Evolutionary conservation across 805 yeast genomes (phyloP).

Genomic region (Schizosaccharomyces japonicus): DNA sequence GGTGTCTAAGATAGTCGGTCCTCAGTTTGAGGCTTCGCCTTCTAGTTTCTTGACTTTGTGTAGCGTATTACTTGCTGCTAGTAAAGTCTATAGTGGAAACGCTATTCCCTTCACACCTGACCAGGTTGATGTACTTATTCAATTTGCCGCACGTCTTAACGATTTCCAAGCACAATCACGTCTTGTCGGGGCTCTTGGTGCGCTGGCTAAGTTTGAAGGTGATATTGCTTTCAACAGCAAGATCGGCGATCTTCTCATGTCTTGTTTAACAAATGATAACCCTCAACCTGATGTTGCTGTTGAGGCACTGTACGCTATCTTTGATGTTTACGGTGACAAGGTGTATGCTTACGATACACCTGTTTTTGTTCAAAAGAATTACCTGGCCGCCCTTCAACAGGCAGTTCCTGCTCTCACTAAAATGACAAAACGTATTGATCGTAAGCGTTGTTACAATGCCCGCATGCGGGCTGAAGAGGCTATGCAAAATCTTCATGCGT

Average conservation of each 20-base stretch:
- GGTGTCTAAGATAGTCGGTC: not conserved
- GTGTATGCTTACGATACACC: slow-evolving; percentile 40
- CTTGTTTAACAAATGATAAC: not conserved
- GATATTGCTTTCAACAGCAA: slow-evolving; percentile 17
- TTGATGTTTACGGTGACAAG: slow-evolving; percentile 61
- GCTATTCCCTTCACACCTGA: not conserved
- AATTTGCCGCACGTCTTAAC: not conserved
- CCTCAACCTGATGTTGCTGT: slow-evolving; percentile 23
- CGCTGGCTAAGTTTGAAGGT: slow-evolving; percentile 17
- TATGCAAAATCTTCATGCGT: slow-evolving; percentile 40
- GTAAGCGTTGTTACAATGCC: slow-evolving; percentile 31
- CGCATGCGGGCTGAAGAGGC: slow-evolving; percentile 46
- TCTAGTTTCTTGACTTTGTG: not conserved
- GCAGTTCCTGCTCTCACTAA: slow-evolving; percentile 27
- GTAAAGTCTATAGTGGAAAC: not conserved
- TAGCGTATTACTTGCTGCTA: not conserved
- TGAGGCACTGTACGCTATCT: slow-evolving; percentile 41
- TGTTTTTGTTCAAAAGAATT: slow-evolving; percentile 34
- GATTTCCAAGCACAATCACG: slow-evolving; percentile 21
- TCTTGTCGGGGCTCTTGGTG: slow-evolving; percentile 29
- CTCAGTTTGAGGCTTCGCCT: not conserved
- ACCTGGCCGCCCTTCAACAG: slow-evolving; percentile 21
- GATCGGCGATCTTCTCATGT: slow-evolving; percentile 4
- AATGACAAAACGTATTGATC: slow-evolving; percentile 40
- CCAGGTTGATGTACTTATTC: not conserved